These are phyloP conservation scores for Oidiodendron maius DNA, from an alignment of 495 filamentous ascomycete genomes.

Conservation along the genomic window DNA sequence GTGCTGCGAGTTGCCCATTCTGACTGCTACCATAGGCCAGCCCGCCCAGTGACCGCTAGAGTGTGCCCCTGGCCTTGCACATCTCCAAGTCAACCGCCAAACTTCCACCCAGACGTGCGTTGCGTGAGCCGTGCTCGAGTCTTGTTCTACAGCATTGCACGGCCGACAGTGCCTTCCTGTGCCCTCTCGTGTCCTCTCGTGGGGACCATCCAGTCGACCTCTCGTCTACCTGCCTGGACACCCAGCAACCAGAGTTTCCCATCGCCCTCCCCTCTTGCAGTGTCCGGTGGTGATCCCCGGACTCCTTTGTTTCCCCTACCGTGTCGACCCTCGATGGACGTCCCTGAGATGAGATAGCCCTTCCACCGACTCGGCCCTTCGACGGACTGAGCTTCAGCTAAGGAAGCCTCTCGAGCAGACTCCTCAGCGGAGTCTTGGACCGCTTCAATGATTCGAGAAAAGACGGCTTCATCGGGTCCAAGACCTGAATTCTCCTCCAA, in stretches of 20 bases:
- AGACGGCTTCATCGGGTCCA: constrained; percentile 47
- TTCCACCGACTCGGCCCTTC: constrained; percentile 17
- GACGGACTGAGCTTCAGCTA: constrained; percentile 21
- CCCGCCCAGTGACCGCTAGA: neutral
- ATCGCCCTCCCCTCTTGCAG: neutral
- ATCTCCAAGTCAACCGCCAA: neutral
- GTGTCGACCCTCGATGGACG: neutral
- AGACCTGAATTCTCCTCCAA: constrained; percentile 45
- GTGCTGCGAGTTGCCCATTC: too few relatives aligned
- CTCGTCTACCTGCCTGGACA: too few relatives aligned
- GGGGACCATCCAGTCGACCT: too few relatives aligned
- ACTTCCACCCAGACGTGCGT: neutral
- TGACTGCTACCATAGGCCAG: neutral
- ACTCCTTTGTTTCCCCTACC: constrained; percentile 4
- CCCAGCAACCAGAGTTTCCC: neutral
- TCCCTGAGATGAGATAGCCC: constrained; percentile 22
- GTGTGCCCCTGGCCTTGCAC: neutral
- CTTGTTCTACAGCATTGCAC: too few relatives aligned
- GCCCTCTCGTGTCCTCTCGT: too few relatives aligned
- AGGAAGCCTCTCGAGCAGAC: constrained; percentile 9
- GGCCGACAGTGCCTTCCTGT: too few relatives aligned
- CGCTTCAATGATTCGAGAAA: constrained; percentile 45
- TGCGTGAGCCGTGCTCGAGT: too few relatives aligned
- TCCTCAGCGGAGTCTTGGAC: neutral
- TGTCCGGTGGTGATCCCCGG: too few relatives aligned